Evolutionary conservation across 768 basidiomycete genomes (phyloP), one percentile per base, ranked within the genome.

Genomic region (Fistulinella prunicolor): DNA sequence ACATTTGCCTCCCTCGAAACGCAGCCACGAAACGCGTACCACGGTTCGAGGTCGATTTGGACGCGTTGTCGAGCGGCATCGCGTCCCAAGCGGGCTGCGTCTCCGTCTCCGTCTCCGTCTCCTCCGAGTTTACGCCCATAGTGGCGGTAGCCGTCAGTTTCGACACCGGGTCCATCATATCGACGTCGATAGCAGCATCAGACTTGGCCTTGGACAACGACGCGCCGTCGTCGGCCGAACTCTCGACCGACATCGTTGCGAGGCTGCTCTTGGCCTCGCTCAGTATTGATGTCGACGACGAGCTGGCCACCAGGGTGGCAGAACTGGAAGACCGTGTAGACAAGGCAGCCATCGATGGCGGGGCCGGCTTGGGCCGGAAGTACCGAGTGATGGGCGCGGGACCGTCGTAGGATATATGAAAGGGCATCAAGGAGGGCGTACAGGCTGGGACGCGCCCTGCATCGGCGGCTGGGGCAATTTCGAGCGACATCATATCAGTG

Each of bases 381-480:
- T 83, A 93, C 6, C 84, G 83, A 4, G 84, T 85, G 16, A 92
- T 71, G 6, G 83, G 81, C 1, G 89, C 89, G 17, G 76, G 75
- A 0, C 90, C 90, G 9, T 76, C 72, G 64, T 89, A 81, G 12
- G 74, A 67, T 39, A 92, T 82, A 56, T 85, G 81, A 53, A 94
- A 93, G 5, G 90, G 90, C 86, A 94, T 89, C 24, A 94, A 74
- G 60, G 83, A 76, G 1, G 86, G 88, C 3, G 68, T 71, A 39
- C 78, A 81, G 48, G n/a, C 69, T 61, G 9, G 78, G 55, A 4
- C 40, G 2, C 12, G 21, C 24, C 19, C 48, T 24, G 50, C 49
- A 4, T 22, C n/a, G 16, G 3, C 43, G 30, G 7, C 7, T 21
- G 56, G 43, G n/a, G 34, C 47, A 29, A 68, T 60, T 50, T 68